A percentile compares a stretch with the other conserved stretches of the same genome.
These are phyloP conservation scores for Tulasnella sp. DNA, from an alignment of 768 basidiomycete genomes.

Conservation along the genomic window DNA sequence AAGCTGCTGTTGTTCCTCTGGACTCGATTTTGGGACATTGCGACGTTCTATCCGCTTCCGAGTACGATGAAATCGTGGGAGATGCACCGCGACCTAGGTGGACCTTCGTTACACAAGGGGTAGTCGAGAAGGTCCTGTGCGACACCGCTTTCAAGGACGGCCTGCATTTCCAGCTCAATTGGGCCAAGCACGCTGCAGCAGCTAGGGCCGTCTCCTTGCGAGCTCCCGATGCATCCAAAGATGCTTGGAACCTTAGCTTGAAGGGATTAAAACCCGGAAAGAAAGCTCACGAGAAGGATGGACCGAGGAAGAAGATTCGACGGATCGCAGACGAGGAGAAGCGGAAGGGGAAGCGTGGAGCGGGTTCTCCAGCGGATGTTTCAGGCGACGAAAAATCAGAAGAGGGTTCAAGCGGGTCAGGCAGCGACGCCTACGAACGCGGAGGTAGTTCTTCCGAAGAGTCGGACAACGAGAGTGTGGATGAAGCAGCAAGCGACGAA, in stretches of 20 bases:
- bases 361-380: neutral
- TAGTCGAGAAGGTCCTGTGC: conserved; percentile 27
- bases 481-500: neutral
- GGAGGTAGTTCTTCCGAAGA: conserved; percentile 40
- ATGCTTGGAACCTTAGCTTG: conserved; percentile 3
- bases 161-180: conserved; percentile 20
- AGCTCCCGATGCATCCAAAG: conserved; percentile 28
- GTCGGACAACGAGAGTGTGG: neutral
- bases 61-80: neutral
- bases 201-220: conserved; percentile 34
- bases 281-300: conserved; percentile 23
- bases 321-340: neutral
- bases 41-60: conserved; percentile 38
- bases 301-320: conserved; percentile 9
- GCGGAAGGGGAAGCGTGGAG: neutral
- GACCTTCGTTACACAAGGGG: neutral
- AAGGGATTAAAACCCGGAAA: conserved; percentile 9
- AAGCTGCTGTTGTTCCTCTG: conserved; percentile 50
- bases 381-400: conserved; percentile 22
- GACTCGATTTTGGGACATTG: conserved; percentile 54
- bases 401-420: neutral
- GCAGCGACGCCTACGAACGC: conserved; percentile 8
- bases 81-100: neutral
- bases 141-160: conserved; percentile 19
- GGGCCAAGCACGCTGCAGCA: conserved; percentile 35